A percentile compares a stretch with the other conserved stretches of the same genome.
Evolutionary conservation across 176 grass and related monocot genomes (phyloP).

Genomic region (Microstegium vimineum): DNA sequence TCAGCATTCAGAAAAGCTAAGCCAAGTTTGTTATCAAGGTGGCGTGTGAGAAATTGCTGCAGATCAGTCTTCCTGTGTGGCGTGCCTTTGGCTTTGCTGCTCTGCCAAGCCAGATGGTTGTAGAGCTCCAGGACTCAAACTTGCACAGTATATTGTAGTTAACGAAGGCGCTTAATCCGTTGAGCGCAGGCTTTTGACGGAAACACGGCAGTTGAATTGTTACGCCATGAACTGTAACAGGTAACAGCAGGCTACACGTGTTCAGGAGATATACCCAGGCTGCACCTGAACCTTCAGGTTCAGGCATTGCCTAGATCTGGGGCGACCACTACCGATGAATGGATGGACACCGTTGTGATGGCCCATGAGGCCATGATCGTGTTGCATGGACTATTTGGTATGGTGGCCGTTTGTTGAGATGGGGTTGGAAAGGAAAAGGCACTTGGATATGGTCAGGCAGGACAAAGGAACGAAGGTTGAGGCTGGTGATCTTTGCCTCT

Average conservation of each 20-base stretch:
- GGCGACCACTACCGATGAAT: conserved; percentile 10
- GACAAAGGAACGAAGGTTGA: neutral
- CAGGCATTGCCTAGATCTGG: conserved; percentile 24
- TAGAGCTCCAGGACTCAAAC: neutral
- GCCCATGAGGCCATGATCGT: neutral
- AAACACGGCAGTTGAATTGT: neutral
- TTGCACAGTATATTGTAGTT: neutral
- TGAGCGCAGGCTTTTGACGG: neutral
- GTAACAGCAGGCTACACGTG: conserved; percentile 10
- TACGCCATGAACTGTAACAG: neutral
- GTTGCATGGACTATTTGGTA: conserved; percentile 13
- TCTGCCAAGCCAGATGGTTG: conserved; percentile 20
- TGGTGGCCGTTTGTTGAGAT: conserved; percentile 31
- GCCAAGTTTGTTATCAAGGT: neutral
- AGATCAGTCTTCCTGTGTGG: neutral
- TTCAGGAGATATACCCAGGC: neutral
- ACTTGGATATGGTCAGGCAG: conserved; percentile 17
- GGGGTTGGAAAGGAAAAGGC: conserved; percentile 24
- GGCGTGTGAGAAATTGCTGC: neutral
- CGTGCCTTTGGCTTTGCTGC: neutral
- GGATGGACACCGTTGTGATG: conserved; percentile 14
- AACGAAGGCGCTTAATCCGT: neutral
- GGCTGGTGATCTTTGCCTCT: neutral
- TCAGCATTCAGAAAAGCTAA: neutral
- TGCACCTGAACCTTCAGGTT: neutral